Evolutionary conservation across 129 eudicot genomes (phyloP).

Genomic region (Flaveria robusta): DNA sequence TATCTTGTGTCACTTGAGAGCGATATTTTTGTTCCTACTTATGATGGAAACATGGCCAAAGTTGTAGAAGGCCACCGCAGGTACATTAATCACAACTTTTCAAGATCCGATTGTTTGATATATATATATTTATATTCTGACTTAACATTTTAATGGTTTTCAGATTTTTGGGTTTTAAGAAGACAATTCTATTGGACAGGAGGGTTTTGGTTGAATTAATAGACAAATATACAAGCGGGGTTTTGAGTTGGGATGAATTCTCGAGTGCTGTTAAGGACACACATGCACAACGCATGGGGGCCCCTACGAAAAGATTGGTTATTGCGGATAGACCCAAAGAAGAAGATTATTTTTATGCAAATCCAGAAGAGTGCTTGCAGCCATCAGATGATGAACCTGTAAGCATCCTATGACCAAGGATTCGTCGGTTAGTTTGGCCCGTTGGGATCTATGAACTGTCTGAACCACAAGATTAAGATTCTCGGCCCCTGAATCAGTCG

Average conservation of each 20-base stretch:
- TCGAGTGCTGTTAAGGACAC: conserved; percentile 71
- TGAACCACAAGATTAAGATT: conserved; percentile 25
- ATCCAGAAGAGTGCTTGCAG: conserved; percentile 89
- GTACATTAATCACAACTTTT: conserved; percentile 32
- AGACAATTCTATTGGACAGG: conserved; percentile 78
- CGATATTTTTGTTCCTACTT: conserved; percentile 94
- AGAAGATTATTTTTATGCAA: conserved; percentile 90
- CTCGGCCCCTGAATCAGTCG: conserved; percentile 2
- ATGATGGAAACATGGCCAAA: conserved; percentile 99
- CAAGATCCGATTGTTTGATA: not conserved
- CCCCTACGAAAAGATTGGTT: conserved; percentile 71
- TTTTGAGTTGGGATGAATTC: conserved; percentile 80
- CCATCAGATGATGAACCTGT: conserved; percentile 55
- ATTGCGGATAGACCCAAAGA: conserved; percentile 91
- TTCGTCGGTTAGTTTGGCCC: conserved; percentile 18
- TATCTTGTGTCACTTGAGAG: conserved; percentile 96
- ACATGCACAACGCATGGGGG: conserved; percentile 81
- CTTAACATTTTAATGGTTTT: not conserved
- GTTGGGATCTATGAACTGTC: conserved; percentile 15
- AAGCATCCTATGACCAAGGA: conserved; percentile 37
- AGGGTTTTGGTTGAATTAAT: conserved; percentile 75
- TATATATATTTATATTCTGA: too few species aligned
- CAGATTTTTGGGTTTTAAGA: conserved; percentile 89
- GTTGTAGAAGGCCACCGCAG: conserved; percentile 99
- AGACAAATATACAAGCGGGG: conserved; percentile 69